A percentile compares a stretch with the other conserved stretches of the same genome.
Evolutionary conservation across 208 protist genomes (phyloP).

Genomic region (Strigomonas culicis): DNA sequence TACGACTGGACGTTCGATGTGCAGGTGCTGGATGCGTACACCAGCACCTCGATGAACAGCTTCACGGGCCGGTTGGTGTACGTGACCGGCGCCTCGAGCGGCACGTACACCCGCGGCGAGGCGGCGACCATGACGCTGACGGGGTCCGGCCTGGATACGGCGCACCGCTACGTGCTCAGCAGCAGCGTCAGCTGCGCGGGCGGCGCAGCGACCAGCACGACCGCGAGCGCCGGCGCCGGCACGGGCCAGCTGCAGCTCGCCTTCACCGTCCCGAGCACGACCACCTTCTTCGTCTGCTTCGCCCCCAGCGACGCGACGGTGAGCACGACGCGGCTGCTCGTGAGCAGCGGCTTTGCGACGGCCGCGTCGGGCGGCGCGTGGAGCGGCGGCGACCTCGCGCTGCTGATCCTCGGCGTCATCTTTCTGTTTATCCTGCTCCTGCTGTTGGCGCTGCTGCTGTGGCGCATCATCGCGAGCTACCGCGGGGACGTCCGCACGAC

Average conservation of each 20-base stretch:
- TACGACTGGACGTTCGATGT: constrained; percentile 34
- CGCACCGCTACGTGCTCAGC: constrained; percentile 55
- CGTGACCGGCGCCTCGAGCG: constrained; percentile 23
- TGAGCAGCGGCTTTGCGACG: not conserved
- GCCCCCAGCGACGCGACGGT: constrained; percentile 43
- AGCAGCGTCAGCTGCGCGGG: constrained; percentile 25
- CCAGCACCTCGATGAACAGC: constrained; percentile 20
- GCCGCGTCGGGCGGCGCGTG: constrained; percentile 19
- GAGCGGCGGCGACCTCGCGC: constrained; percentile 44
- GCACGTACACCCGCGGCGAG: constrained; percentile 15
- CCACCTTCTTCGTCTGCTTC: constrained; percentile 65
- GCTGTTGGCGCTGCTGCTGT: constrained; percentile 57
- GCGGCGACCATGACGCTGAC: constrained; percentile 23
- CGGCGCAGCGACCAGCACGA: constrained; percentile 17
- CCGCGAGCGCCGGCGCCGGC: constrained; percentile 9
- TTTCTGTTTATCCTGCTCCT: constrained; percentile 72
- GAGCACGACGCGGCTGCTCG: constrained; percentile 10
- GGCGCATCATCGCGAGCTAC: constrained; percentile 44
- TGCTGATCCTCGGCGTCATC: constrained; percentile 76
- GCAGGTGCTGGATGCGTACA: constrained; percentile 30
- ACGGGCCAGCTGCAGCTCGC: constrained; percentile 29
- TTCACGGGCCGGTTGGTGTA: constrained; percentile 47
- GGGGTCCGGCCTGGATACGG: constrained; percentile 57
- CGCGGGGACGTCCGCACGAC: not conserved
- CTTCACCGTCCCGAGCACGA: constrained; percentile 25